Evolutionary conservation across 805 yeast species (phyloP), one percentile per base, ranked within the genome.

Genomic region (Wickerhamiella azyma): DNA sequence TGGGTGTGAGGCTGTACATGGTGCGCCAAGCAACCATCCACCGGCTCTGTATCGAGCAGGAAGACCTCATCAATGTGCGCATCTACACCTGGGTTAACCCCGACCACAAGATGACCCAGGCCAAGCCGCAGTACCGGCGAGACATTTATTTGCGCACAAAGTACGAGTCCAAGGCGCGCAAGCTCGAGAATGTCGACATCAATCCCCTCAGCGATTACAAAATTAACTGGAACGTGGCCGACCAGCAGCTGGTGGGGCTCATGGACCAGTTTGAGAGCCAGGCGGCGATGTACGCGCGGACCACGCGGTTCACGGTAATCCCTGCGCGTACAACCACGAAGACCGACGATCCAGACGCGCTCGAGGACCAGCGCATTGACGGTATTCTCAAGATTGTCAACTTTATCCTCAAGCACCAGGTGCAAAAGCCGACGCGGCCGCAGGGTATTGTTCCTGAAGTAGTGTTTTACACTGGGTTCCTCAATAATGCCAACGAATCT

Each of bases 331-430:
- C 41, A 10, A 18, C 29, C 26, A 40, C 24, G 9, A 18, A 19
- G n/a, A 21, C 14, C 14, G 40, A 35, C 21, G 95, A 85, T 53
- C 70, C 71, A 21, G 66, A 88, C 43, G 74, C 77, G 0, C 77
- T 81, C 2, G 98, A 89, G 58, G 97, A 89, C 61, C 74, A 82
- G n/a, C 66, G 94, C 47, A 72, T 89, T n/a, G 97, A 89, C 59
- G 98, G 97, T 0, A 66, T 89, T 38, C 49, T 55, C 10, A 49
- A 50, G 9, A 41, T 54, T 7, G 56, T 55, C 19, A 36, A 51
- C 8, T 24, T 45, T 9, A 32, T 56, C 16, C 49, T 48, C 24
- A 50, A 52, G 24, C 45, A 49, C 36, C 48, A 56, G 19, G 48
- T 43, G 5, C 33, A 14, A 3, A 45, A 54, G 7, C 39, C 46